Percentiles rank a stretch among this genome's conserved stretches.
These are phyloP conservation scores for Didymella segeticola DNA, from an alignment of 2,329 filamentous ascomycete species.

Conservation along the genomic window DNA sequence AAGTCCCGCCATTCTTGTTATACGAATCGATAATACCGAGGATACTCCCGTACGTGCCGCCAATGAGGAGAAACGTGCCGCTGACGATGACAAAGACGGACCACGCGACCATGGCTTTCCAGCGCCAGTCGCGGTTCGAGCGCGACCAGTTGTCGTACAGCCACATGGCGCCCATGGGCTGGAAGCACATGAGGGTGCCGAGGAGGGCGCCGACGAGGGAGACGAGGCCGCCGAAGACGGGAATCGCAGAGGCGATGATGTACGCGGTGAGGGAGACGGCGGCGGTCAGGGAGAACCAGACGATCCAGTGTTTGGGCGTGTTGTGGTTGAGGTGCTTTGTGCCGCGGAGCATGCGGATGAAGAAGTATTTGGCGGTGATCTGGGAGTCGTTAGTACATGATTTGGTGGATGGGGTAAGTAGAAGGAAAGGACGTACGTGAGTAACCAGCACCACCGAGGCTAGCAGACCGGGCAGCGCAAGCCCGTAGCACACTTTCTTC, in stretches of 20 bases:
- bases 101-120: slow-evolving; percentile 20
- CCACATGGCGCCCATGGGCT: slow-evolving; percentile 25
- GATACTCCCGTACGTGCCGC: slow-evolving; percentile 17
- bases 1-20: slow-evolving; percentile 10
- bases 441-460: slow-evolving; percentile 14
- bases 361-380: slow-evolving; percentile 62
- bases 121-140: slow-evolving; percentile 8
- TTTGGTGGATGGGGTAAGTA: slow-evolving; percentile 41
- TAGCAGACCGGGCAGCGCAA: slow-evolving; percentile 46
- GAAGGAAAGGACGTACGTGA: slow-evolving; percentile 7
- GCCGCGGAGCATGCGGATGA: slow-evolving; percentile 62
- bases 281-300: slow-evolving; percentile 60
- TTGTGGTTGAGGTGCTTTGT: slow-evolving; percentile 61
- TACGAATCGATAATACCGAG: slow-evolving; percentile 16
- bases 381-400: slow-evolving; percentile 37
- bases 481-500: slow-evolving; percentile 68
- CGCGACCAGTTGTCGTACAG: slow-evolving; percentile 22
- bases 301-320: slow-evolving; percentile 58
- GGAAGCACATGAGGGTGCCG: slow-evolving; percentile 23
- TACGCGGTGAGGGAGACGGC: slow-evolving; percentile 17
- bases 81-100: slow-evolving; percentile 16
- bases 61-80: slow-evolving; percentile 18
- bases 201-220: slow-evolving; percentile 19
- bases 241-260: slow-evolving; percentile 18
- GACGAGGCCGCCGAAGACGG: slow-evolving; percentile 20